These are phyloP conservation scores for Carpinus viminea DNA, from an alignment of 306 rosid species.

Conservation along the genomic window DNA sequence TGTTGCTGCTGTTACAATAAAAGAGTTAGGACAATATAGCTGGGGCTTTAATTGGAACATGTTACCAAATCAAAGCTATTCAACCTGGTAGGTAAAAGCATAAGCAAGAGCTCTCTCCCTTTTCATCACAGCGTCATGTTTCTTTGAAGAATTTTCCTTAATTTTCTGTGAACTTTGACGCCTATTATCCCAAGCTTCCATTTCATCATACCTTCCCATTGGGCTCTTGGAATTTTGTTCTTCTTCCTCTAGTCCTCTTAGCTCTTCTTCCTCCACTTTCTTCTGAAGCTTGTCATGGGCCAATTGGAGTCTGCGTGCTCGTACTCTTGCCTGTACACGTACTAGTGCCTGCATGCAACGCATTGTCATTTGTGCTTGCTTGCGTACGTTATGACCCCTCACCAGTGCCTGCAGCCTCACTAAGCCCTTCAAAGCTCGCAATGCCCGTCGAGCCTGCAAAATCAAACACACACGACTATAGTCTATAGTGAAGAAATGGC, in stretches of 20 bases:
- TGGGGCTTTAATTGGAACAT: not conserved
- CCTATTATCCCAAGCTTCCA: conserved; percentile 43
- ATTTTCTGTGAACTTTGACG: conserved; percentile 46
- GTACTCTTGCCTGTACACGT: conserved; percentile 78
- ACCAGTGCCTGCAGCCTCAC: conserved; percentile 92
- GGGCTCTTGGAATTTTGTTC: conserved; percentile 48
- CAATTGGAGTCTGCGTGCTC: conserved; percentile 70
- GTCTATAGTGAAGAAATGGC: not conserved
- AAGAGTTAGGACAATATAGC: not conserved
- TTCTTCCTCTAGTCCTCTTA: conserved; percentile 28
- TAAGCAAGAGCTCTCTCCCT: conserved; percentile 85
- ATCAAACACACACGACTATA: not conserved
- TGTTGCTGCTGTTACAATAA: conserved; percentile 16
- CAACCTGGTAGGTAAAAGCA: conserved; percentile 69
- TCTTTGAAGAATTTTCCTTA: conserved; percentile 46
- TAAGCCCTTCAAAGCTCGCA: conserved; percentile 84
- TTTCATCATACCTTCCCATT: conserved; percentile 30
- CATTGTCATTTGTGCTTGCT: conserved; percentile 97
- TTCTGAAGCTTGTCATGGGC: conserved; percentile 49
- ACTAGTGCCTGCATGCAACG: conserved; percentile 96
- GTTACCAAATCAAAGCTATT: not conserved
- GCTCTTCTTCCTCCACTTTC: conserved; percentile 22
- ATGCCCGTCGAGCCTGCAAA: conserved; percentile 81
- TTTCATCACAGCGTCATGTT: conserved; percentile 61
- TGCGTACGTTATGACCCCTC: conserved; percentile 88